phyloP scores from a whole-genome alignment of 1,284 basidiomycete species.

The Sporisorium exsertum region DNA sequence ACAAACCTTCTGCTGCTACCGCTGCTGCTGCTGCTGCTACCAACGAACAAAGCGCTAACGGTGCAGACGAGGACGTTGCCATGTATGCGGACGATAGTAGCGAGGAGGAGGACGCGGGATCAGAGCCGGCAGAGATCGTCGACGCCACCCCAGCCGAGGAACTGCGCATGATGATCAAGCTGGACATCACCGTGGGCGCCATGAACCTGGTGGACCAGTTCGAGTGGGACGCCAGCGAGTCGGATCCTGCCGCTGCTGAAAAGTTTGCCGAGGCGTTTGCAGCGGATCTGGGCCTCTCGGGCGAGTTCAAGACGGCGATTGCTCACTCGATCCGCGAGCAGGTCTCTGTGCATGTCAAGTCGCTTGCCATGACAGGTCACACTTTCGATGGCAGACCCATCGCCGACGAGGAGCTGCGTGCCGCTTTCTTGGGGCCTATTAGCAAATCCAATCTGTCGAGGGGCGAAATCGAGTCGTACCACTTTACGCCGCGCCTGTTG shows the following conservation, averaged over 20 bases:
- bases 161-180: slow-evolving; percentile 89
- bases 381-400: slow-evolving; percentile 82
- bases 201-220: slow-evolving; percentile 96
- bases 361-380: slow-evolving; percentile 89
- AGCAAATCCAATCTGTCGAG: slow-evolving; percentile 69
- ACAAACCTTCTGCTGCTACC: slow-evolving; percentile 26
- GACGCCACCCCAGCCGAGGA: slow-evolving; percentile 72
- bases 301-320: slow-evolving; percentile 90
- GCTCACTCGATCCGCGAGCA: slow-evolving; percentile 97
- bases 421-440: slow-evolving; percentile 86
- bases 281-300: slow-evolving; percentile 86
- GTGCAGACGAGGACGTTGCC: slow-evolving; percentile 70
- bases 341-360: slow-evolving; percentile 89
- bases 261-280: slow-evolving; percentile 90
- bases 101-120: slow-evolving; percentile 70
- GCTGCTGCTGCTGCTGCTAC: slow-evolving; percentile 36
- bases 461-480: slow-evolving; percentile 75
- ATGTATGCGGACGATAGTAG: slow-evolving; percentile 58
- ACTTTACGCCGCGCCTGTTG: slow-evolving; percentile 87
- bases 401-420: slow-evolving; percentile 90
- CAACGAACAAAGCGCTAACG: slow-evolving; percentile 73
- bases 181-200: slow-evolving; percentile 94
- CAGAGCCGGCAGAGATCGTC: slow-evolving; percentile 40
- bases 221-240: slow-evolving; percentile 91
- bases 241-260: slow-evolving; percentile 83